Evolutionary conservation across 306 rosid genomes (phyloP), one percentile per base, ranked within the genome.

Genomic region (Quillaja saponaria): DNA sequence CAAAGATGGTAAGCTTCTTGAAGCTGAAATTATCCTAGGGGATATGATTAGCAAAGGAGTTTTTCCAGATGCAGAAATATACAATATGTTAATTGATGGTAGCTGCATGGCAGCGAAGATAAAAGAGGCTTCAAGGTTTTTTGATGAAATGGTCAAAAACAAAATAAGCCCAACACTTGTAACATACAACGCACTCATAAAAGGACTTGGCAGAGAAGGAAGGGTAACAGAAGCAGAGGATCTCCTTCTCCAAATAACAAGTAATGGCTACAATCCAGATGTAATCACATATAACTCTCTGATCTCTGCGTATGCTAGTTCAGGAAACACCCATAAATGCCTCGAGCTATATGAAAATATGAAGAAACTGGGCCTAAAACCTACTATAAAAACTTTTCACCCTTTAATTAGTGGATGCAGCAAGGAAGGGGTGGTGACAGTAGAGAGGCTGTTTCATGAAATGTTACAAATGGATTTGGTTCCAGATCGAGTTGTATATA

Each of bases 261-360:
- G 48, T 48, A 75, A 62, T 35, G 87, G 95, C 54, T 47, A 56
- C 52, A 79, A 39, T 17, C 90, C 94, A 0, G 88, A 90, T 65
- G 90, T 83, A 25, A 80, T 90, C 63, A 81, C 97, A 60, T 90
- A 83, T 73, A 90, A 87, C 73, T 87, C 96, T 64, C 68, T 90
- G 53, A 87, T 87, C 63, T 69, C 95, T 34, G 96, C 90, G 62
- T 81, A 81, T 76, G 83, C 91, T 4, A 71, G 67, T 53, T 42
- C 62, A 16, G 76, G 77, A 60, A 74, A 84, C 72, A 67, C 72
- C 35, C 60, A 67, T 21, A 87, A 81, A 69, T 82, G 90, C 52
- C 76, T 90, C 1, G 79, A 85, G 42, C 61, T 85, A 45, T 90
- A 85, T 59, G 86, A 78, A 44, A 68, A 61, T 10, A 75, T 90